These are phyloP conservation scores for Pestalotiopsis sp. DNA, from an alignment of 2,329 filamentous ascomycete species.

Conservation along the genomic window DNA sequence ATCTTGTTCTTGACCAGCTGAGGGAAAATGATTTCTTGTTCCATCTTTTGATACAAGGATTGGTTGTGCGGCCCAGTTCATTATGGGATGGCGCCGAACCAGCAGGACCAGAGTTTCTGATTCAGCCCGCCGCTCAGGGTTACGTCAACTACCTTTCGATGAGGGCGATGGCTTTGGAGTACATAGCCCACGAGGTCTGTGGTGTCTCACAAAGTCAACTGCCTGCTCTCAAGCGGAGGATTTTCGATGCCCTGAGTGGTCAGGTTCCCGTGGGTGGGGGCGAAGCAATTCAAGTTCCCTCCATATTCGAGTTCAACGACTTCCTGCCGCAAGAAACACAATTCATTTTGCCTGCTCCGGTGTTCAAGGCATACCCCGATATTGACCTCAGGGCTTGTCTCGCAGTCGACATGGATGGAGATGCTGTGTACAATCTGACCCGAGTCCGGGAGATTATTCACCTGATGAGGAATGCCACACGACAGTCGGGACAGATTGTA, in stretches of 20 bases:
- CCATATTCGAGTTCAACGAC: constrained; percentile 90
- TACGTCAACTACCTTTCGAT: constrained; percentile 77
- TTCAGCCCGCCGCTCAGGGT: constrained; percentile 65
- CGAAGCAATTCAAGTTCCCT: constrained; percentile 66
- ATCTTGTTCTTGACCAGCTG: constrained; percentile 75
- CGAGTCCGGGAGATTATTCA: constrained; percentile 74
- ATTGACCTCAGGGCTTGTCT: constrained; percentile 68
- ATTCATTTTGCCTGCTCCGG: constrained; percentile 53
- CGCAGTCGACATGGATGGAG: constrained; percentile 57
- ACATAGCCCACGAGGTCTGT: constrained; percentile 82
- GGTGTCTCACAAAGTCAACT: constrained; percentile 70
- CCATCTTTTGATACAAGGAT: constrained; percentile 70
- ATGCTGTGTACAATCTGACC: constrained; percentile 65
- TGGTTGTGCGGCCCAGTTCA: constrained; percentile 67
- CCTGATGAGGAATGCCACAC: constrained; percentile 65
- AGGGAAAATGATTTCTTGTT: constrained; percentile 79
- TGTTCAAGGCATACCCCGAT: constrained; percentile 61
- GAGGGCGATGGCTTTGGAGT: constrained; percentile 78
- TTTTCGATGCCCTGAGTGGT: constrained; percentile 76
- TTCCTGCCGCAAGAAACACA: constrained; percentile 63
- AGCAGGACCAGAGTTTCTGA: constrained; percentile 64
- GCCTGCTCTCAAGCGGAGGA: constrained; percentile 67
- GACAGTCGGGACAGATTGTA: constrained; percentile 48
- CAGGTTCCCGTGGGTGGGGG: constrained; percentile 67
- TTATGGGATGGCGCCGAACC: constrained; percentile 73